phyloP scores from a whole-genome alignment of 1,284 basidiomycete genomes.

The Schizopora paradoxa region DNA sequence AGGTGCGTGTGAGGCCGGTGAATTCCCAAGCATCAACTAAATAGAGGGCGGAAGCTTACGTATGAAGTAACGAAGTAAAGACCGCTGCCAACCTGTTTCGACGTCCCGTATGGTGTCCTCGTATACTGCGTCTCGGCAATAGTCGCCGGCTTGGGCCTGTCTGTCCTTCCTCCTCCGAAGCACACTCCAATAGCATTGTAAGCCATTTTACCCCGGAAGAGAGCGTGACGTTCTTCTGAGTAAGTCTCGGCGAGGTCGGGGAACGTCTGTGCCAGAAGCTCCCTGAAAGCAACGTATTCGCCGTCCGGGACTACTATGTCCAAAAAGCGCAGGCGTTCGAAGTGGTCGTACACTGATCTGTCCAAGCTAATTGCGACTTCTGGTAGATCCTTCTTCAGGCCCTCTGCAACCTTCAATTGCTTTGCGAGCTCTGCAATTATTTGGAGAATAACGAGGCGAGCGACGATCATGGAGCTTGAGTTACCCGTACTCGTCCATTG shows the following conservation, averaged over 20 bases:
- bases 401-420: conserved; percentile 32
- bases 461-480: conserved; percentile 51
- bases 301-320: conserved; percentile 44
- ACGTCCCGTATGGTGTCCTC: conserved; percentile 66
- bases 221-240: conserved; percentile 54
- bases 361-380: conserved; percentile 42
- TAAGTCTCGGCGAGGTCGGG: conserved; percentile 69
- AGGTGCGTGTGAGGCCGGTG: conserved; percentile 1
- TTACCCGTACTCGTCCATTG: conserved; percentile 46
- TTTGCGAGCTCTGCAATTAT: conserved; percentile 61
- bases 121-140: conserved; percentile 68
- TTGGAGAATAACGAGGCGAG: conserved; percentile 66
- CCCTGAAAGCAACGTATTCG: conserved; percentile 47
- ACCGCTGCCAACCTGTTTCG: conserved; percentile 66
- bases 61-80: conserved; percentile 74
- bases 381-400: conserved; percentile 34
- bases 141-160: conserved; percentile 43
- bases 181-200: conserved; percentile 73
- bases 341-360: conserved; percentile 66
- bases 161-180: conserved; percentile 56
- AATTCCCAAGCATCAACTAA: neutral
- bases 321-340: conserved; percentile 65
- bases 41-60: conserved; percentile 32
- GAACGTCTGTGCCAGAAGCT: conserved; percentile 55
- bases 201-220: conserved; percentile 61